These are phyloP conservation scores for Plasmodium berghei DNA, from an alignment of 169 alveolate species.

Conservation along the genomic window DNA sequence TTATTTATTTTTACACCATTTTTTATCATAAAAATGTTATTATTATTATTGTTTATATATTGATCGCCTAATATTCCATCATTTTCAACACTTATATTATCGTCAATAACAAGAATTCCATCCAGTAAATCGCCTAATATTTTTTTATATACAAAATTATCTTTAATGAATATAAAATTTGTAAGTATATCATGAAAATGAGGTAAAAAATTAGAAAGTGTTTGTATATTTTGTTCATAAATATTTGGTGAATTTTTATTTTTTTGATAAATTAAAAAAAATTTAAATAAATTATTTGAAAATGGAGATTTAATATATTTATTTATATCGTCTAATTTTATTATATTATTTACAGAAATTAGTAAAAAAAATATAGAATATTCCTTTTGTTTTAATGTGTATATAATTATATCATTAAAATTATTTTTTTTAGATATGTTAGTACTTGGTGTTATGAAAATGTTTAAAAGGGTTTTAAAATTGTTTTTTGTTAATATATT, in stretches of 20 bases:
- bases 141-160: slow-evolving; percentile 38
- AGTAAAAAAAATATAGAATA: slow-evolving; percentile 43
- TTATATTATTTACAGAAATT: slow-evolving; percentile 7
- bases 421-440: background rate
- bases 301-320: slow-evolving; percentile 13
- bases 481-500: slow-evolving; percentile 20
- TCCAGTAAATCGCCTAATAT: slow-evolving; percentile 7
- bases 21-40: no score
- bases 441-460: slow-evolving; percentile 17
- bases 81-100: background rate
- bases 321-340: slow-evolving; percentile 18
- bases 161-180: slow-evolving; percentile 15
- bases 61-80: background rate
- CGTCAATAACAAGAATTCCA: slow-evolving; percentile 7
- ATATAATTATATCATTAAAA: slow-evolving; percentile 22
- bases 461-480: slow-evolving; percentile 16
- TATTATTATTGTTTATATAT: no score
- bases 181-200: slow-evolving; percentile 23
- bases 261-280: slow-evolving; percentile 26
- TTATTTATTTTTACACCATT: background rate
- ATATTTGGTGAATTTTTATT: background rate
- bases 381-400: slow-evolving; percentile 44
- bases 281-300: slow-evolving; percentile 35
- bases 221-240: slow-evolving; percentile 13
- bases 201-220: background rate